Evolutionary conservation across 306 rosid genomes (phyloP).

Genomic region (Purshia tridentata): DNA sequence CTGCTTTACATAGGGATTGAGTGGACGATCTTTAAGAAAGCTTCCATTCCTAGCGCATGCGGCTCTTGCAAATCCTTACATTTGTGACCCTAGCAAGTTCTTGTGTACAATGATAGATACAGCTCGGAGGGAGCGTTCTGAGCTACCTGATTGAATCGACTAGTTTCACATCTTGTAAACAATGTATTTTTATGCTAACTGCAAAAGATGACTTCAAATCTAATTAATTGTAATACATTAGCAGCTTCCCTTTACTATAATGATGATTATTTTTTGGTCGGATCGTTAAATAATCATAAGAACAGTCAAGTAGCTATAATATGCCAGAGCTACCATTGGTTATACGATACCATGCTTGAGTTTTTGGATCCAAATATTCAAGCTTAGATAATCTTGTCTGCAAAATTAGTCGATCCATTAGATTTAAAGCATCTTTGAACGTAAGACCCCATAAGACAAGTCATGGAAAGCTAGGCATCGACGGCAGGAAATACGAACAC

Average conservation of each 20-base stretch:
- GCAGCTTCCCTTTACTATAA: background rate
- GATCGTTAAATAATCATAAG: no score
- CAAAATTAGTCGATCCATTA: background rate
- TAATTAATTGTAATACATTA: background rate
- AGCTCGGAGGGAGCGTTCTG: constrained; percentile 75
- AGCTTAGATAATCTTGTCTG: background rate
- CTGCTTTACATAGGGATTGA: constrained; percentile 61
- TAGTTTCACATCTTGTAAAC: constrained; percentile 17
- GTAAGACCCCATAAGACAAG: no score
- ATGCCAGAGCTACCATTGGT: no score
- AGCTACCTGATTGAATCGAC: constrained; percentile 66
- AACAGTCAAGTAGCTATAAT: no score
- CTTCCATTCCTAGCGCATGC: constrained; percentile 92
- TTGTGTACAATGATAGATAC: constrained; percentile 72
- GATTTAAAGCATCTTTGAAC: background rate
- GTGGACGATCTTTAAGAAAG: constrained; percentile 90
- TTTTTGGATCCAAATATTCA: background rate
- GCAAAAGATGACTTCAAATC: background rate
- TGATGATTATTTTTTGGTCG: background rate
- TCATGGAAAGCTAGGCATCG: background rate
- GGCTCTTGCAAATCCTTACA: constrained; percentile 60
- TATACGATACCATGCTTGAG: background rate
- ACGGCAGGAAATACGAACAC: background rate
- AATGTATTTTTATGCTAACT: background rate
- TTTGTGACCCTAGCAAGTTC: constrained; percentile 68